Evolutionary conservation across 2,329 filamentous ascomycete species (phyloP), one percentile per base, ranked within the genome.

Genomic region (Pestalotiopsis sp.): DNA sequence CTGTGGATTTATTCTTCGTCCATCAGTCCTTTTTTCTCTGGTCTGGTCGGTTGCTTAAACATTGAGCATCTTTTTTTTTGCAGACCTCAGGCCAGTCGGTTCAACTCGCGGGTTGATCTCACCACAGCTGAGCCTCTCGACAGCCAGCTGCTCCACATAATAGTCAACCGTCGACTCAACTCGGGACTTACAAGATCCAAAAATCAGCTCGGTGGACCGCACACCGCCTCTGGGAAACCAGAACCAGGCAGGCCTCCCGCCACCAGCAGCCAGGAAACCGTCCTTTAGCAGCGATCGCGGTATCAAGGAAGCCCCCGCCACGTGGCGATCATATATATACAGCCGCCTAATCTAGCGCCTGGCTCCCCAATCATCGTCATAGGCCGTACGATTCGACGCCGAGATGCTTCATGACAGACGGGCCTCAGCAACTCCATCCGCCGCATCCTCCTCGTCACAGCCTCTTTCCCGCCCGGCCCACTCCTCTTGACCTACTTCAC

Each of bases 321-420:
- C 64, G 70, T 68, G 69, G 73, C 72, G 75, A 73, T 75, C 70
- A 69, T 73, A 72, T 75, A 75, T 77, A 75, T 75, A 72, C 41
- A 31, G 68, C 69, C 67, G 45, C 45, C 45, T 52, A 52, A 52
- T 20, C 45, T 68, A 71, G 66, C 59, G 58, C 70, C 69, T 71
- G 60, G 41, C 52, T 9, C 56, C 57, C 64, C 70, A 36, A 72
- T 67, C 41, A 41, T 64, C 70, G 71, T 72, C 71, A 72, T 70
- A 69, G 64, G 68, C 62, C 56, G 66, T 68, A 71, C 70, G 71
- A 71, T 9, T n/a, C 45, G 70, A 76, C 75, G 75, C 75, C 77
- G 77, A 77, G 72, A 78, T 78, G 77, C 76, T 78, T 77, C 70
- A 73, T 72, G 72, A 73, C 75, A 71, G 70, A 72, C 70, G 72